phyloP scores from a whole-genome alignment of 164 flowering plant species.

The Chloranthus sessilifolius region DNA sequence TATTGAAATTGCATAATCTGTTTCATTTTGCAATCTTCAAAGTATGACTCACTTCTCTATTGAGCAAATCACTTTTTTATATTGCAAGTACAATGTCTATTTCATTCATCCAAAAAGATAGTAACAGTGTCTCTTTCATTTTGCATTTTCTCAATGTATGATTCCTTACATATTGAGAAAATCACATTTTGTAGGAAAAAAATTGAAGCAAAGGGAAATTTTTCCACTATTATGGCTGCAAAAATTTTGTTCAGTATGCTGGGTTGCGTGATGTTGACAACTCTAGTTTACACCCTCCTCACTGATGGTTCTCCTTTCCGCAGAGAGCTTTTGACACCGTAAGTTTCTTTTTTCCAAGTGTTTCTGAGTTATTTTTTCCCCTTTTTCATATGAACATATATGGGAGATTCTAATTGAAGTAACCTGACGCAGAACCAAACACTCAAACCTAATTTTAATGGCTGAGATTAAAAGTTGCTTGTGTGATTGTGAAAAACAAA shows the following conservation, averaged over 20 bases:
- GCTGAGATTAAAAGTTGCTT: too few species aligned
- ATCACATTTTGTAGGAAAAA: constrained; percentile 31
- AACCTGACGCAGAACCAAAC: background rate
- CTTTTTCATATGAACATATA: background rate
- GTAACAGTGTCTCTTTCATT: too few species aligned
- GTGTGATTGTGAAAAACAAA: too few species aligned
- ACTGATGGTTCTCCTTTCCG: constrained; percentile 81
- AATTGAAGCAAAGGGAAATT: constrained; percentile 21
- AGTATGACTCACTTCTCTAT: constrained; percentile 2
- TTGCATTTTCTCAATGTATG: too few species aligned
- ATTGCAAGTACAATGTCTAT: too few species aligned
- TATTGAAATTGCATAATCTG: background rate
- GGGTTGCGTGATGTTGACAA: constrained; percentile 67
- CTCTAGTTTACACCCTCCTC: constrained; percentile 54
- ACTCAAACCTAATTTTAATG: too few species aligned
- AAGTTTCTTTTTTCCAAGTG: constrained; percentile 26
- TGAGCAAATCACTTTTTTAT: too few species aligned
- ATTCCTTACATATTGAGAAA: too few species aligned
- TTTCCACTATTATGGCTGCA: constrained; percentile 39
- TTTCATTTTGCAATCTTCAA: background rate
- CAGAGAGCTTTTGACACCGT: constrained; percentile 71
- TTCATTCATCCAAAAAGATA: too few species aligned
- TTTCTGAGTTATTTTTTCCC: background rate
- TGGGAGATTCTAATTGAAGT: background rate
- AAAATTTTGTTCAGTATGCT: constrained; percentile 44